A percentile compares a stretch with the other conserved stretches of the same genome.
These are phyloP conservation scores for Sporothrix brasiliensis DNA, from an alignment of 2,329 filamentous ascomycete genomes.

Conservation along the genomic window DNA sequence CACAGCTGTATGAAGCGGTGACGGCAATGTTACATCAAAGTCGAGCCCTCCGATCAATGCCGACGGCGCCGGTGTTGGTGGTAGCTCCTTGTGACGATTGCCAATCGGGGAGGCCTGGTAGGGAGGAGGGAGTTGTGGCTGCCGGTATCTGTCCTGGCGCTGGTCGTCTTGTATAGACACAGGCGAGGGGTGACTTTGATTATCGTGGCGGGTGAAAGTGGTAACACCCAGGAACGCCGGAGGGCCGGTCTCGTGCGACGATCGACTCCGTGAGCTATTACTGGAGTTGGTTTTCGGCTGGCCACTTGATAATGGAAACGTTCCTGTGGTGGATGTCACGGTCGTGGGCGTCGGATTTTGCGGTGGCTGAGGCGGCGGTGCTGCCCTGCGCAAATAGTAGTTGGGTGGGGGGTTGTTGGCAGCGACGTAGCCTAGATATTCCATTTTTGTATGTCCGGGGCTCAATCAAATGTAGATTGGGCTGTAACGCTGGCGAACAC, in stretches of 20 bases:
- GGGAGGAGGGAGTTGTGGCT: background rate
- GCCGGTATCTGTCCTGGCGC: constrained; percentile 9
- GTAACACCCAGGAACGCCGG: background rate
- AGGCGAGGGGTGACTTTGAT: background rate
- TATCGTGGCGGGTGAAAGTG: background rate
- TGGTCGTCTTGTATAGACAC: background rate
- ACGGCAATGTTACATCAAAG: background rate
- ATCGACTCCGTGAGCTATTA: constrained; percentile 30
- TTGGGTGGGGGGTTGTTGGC: constrained; percentile 33
- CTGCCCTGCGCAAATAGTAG: constrained; percentile 27
- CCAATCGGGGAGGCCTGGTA: constrained; percentile 1
- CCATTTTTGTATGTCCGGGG: constrained; percentile 31
- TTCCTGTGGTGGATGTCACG: constrained; percentile 11
- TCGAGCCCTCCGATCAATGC: background rate
- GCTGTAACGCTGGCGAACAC: background rate
- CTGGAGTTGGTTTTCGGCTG: constrained; percentile 32
- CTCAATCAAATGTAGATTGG: background rate
- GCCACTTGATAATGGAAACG: constrained; percentile 26
- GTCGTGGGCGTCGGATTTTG: constrained; percentile 32
- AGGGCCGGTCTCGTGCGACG: constrained; percentile 25
- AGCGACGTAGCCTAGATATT: constrained; percentile 35
- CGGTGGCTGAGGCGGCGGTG: constrained; percentile 23
- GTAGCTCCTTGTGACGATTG: constrained; percentile 40
- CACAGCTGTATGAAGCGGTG: background rate
- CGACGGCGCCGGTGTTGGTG: constrained; percentile 2